Conservation (phyloP, 345 rosid genomes). For the Angophora floribunda region DNA sequence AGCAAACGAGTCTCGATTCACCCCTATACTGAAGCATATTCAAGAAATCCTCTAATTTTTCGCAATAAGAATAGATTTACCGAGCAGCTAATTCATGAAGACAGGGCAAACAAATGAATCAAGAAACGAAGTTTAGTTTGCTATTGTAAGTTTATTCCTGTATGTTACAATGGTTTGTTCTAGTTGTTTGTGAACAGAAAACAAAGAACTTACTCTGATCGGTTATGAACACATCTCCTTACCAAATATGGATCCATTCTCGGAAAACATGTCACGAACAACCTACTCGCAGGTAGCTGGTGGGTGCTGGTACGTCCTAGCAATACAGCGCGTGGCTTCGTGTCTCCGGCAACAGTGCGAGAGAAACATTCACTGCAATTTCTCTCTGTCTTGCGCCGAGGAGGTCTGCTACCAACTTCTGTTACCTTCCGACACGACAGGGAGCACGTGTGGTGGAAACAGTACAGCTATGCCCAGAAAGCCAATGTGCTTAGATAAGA, state of each 20-base stretch:
- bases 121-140: not conserved
- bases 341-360: conserved; percentile 66
- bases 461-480: conserved; percentile 20
- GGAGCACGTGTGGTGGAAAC: conserved; percentile 45
- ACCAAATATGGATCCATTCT: not conserved
- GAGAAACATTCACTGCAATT: conserved; percentile 27
- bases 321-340: conserved; percentile 66
- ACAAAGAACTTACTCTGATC: not conserved
- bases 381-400: conserved; percentile 57
- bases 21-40: not conserved
- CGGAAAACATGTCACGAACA: not conserved
- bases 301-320: conserved; percentile 93
- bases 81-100: not conserved
- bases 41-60: not conserved
- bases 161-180: not conserved
- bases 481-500: conserved; percentile 56
- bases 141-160: not conserved
- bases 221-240: not conserved
- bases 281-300: conserved; percentile 53
- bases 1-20: not conserved
- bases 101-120: not conserved
- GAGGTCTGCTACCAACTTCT: conserved; percentile 46
- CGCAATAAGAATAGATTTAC: not conserved
- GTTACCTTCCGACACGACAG: conserved; percentile 13
- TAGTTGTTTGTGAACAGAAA: not conserved